Conservation (phyloP, 1,139 yeast genomes). For the Candida glucosophila region DNA sequence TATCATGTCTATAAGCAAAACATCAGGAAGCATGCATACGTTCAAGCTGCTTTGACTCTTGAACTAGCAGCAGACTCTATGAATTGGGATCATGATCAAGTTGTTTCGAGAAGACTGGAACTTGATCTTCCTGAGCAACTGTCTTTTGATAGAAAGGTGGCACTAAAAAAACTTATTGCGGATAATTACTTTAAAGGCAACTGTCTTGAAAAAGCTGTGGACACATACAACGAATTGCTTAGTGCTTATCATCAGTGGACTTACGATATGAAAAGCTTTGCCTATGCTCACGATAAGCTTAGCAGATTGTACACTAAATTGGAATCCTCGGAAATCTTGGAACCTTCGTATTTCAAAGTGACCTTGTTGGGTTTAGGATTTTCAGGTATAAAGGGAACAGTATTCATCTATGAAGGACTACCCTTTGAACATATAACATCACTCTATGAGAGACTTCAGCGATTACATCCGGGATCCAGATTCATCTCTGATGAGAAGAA, state of each 20-base stretch:
- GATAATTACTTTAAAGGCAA: constrained; percentile 63
- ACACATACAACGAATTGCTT: constrained; percentile 67
- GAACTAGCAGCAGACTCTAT: constrained; percentile 73
- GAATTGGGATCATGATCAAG: constrained; percentile 60
- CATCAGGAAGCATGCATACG: constrained; percentile 50
- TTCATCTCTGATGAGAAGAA: constrained; percentile 62
- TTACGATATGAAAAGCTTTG: constrained; percentile 69
- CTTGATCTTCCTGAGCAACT: constrained; percentile 76
- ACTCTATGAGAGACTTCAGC: constrained; percentile 67
- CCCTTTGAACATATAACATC: constrained; percentile 86
- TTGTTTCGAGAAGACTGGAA: constrained; percentile 48
- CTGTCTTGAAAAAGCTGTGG: constrained; percentile 69
- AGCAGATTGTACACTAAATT: constrained; percentile 61
- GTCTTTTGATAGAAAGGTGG: constrained; percentile 75
- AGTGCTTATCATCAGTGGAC: constrained; percentile 68
- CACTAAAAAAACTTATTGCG: constrained; percentile 64
- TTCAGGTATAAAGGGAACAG: constrained; percentile 62
- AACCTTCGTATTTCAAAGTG: constrained; percentile 75
- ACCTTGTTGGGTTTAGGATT: constrained; percentile 80
- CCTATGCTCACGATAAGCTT: constrained; percentile 63
- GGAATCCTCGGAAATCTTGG: constrained; percentile 62
- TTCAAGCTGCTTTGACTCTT: constrained; percentile 78
- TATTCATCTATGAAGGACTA: constrained; percentile 76
- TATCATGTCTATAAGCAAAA: constrained; percentile 67
- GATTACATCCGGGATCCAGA: constrained; percentile 77